A percentile compares a stretch with the other conserved stretches of the same genome.
phyloP scores from a whole-genome alignment of 73 alveolate genomes.

The Stentor roeselii region DNA sequence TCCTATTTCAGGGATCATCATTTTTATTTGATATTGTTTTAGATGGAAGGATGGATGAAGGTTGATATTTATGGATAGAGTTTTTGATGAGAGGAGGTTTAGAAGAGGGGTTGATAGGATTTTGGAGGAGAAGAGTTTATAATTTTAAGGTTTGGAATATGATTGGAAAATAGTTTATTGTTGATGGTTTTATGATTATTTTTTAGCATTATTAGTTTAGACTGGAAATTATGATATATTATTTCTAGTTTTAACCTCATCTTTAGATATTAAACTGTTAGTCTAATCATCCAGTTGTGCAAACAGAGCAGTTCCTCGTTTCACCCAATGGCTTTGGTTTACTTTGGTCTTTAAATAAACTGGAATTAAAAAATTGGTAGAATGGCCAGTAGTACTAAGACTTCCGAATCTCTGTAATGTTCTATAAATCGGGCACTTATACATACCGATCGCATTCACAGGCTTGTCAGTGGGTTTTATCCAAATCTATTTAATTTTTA shows the following conservation, averaged over 20 bases:
- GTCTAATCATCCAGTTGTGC: constrained; percentile 67
- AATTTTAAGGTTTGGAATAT: too few relatives aligned
- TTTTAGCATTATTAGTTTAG: too few relatives aligned
- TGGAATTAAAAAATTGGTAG: constrained; percentile 88
- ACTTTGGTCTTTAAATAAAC: constrained; percentile 63
- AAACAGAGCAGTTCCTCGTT: constrained; percentile 93
- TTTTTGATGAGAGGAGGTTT: too few relatives aligned
- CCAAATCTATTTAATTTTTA: constrained; percentile 40
- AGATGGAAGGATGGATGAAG: too few relatives aligned
- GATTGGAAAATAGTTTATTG: too few relatives aligned
- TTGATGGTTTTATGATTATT: too few relatives aligned
- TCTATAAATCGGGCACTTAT: constrained; percentile 90
- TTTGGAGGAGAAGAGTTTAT: too few relatives aligned
- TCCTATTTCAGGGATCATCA: neutral
- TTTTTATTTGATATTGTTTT: neutral
- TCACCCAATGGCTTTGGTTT: constrained; percentile 85
- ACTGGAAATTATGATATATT: too few relatives aligned
- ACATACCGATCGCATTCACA: constrained; percentile 31
- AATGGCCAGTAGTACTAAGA: constrained; percentile 93
- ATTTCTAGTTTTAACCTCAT: too few relatives aligned
- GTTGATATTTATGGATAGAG: too few relatives aligned
- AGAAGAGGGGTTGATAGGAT: too few relatives aligned
- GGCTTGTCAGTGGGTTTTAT: constrained; percentile 27
- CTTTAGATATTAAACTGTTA: too few relatives aligned
- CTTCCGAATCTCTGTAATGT: constrained; percentile 90